Base-by-base conservation (phyloP, 352 stramenopile species). In the Globisporangium middletonii region DNA sequence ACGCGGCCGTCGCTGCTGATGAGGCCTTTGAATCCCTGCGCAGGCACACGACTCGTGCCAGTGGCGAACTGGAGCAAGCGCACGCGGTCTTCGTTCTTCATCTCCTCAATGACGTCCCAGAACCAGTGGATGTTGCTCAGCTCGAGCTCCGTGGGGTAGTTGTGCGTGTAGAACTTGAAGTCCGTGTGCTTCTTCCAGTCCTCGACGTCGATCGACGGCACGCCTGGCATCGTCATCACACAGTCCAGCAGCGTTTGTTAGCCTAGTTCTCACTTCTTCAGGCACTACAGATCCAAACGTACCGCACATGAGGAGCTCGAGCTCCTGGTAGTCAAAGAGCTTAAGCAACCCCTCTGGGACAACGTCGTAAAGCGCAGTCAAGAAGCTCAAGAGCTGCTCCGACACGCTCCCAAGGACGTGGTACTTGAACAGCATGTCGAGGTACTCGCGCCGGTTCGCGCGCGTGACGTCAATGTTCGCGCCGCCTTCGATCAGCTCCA, bases 271-370 rank as follows among this genome's bases (percentile, higher is more conserved):
- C 23, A 23, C 23, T 23, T 23, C 23, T 23, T 23, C 23, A 23
- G 23, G 23, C 23, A 23, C 23, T 23, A 23, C 23, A 23, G 23
- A 23, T 23, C 23, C 23, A 23, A 28, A 59, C 61, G 41, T 68
- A 67, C 95, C 97, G 72, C 96, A 99, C 82, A 99, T 97, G 3
- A 99, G 75, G 46, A 99, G 65, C 68, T 99, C 97, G 0, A 99
- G 78, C 68, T 99, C 96, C 72, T 99, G 96, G 71, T 98, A 99
- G 68, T 99, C 96, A 74, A 99, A 99, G 11, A 99, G 73, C 47
- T 97, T 97, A 28, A 99, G 74, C 42, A 99, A 69, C 16, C 92
- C 86, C 62, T 98, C 94, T 0, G 97, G 96, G 28, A 99, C 92
- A 8, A 99, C 94, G 59, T 99, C 96, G 65, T 98, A 99, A 38